A percentile compares a stretch with the other conserved stretches of the same genome.
phyloP scores from a whole-genome alignment of 2,329 filamentous ascomycete species.

The Sodiomyces alkalinus region DNA sequence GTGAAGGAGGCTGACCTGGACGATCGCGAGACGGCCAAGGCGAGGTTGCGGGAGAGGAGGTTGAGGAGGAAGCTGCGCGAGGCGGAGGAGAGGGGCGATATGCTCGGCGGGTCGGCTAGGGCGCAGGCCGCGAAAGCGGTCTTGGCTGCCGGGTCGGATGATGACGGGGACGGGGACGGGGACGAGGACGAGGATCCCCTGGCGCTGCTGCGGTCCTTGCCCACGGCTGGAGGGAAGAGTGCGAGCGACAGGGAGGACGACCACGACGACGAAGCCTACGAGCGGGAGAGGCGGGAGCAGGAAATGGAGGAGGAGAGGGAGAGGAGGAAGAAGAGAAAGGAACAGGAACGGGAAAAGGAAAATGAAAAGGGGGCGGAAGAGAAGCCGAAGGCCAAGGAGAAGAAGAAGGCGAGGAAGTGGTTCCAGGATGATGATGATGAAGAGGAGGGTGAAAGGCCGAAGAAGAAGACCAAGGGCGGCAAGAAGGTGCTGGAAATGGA shows the following conservation, averaged over 20 bases:
- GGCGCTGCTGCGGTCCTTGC: slow-evolving; percentile 41
- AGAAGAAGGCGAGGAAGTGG: slow-evolving; percentile 63
- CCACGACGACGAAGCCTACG: slow-evolving; percentile 38
- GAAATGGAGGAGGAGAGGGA: slow-evolving; percentile 24
- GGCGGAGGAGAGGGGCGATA: slow-evolving; percentile 32
- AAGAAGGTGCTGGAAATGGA: slow-evolving; percentile 43
- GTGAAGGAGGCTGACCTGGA: slow-evolving; percentile 62
- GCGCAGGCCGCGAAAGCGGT: slow-evolving; percentile 12
- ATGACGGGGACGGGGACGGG: slow-evolving; percentile 21
- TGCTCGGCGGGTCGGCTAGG: slow-evolving; percentile 12
- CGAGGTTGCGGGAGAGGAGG: slow-evolving; percentile 63
- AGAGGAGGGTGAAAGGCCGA: slow-evolving; percentile 20
- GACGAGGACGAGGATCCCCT: slow-evolving; percentile 37
- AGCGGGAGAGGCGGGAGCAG: slow-evolving; percentile 19
- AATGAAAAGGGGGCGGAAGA: slow-evolving; percentile 14
- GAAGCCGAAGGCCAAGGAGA: slow-evolving; percentile 20
- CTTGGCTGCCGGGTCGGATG: slow-evolving; percentile 5
- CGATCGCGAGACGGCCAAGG: slow-evolving; percentile 68
- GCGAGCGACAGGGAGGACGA: slow-evolving; percentile 15
- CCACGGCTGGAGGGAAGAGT: slow-evolving; percentile 24
- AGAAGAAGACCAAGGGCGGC: slow-evolving; percentile 30
- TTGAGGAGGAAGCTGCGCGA: slow-evolving; percentile 58
- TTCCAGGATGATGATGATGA: slow-evolving; percentile 50
- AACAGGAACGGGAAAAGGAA: too few species aligned
- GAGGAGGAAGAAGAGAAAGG: slow-evolving; percentile 56